Conservation (phyloP, 2,329 filamentous ascomycete species). For the Fusarium luffae region DNA sequence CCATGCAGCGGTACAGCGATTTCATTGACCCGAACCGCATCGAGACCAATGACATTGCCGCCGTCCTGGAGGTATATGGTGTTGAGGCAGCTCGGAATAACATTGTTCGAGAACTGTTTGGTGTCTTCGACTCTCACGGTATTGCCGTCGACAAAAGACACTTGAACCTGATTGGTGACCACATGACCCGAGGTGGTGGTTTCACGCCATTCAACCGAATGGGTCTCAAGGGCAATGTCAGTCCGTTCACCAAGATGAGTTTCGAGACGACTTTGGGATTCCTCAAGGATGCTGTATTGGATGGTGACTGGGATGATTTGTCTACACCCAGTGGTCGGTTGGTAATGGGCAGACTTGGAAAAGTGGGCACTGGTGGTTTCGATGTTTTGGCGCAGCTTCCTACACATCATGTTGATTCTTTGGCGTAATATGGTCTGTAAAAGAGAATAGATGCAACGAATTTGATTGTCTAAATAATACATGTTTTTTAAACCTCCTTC, state of each 20-base stretch:
- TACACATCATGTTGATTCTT: conserved; percentile 57
- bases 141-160: conserved; percentile 93
- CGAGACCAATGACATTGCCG: conserved; percentile 91
- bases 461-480: conserved; percentile 24
- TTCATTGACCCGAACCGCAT: conserved; percentile 88
- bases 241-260: conserved; percentile 98
- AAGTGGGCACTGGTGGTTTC: conserved; percentile 90
- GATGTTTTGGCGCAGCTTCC: conserved; percentile 79
- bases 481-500: neutral
- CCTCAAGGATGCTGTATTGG: conserved; percentile 89
- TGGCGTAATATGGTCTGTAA: conserved; percentile 44
- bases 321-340: conserved; percentile 87
- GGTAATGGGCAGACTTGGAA: conserved; percentile 84
- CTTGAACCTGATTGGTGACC: conserved; percentile 93
- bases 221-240: conserved; percentile 84
- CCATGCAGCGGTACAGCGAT: conserved; percentile 89
- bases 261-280: conserved; percentile 98
- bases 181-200: conserved; percentile 93
- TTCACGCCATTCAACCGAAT: conserved; percentile 95
- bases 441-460: conserved; percentile 34
- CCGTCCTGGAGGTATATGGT: conserved; percentile 86
- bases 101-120: conserved; percentile 86
- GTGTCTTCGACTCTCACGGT: conserved; percentile 89
- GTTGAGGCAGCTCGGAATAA: conserved; percentile 90
- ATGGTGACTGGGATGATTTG: conserved; percentile 90